Conservation (phyloP, 164 flowering plant species). For the Vitis labrusca region DNA sequence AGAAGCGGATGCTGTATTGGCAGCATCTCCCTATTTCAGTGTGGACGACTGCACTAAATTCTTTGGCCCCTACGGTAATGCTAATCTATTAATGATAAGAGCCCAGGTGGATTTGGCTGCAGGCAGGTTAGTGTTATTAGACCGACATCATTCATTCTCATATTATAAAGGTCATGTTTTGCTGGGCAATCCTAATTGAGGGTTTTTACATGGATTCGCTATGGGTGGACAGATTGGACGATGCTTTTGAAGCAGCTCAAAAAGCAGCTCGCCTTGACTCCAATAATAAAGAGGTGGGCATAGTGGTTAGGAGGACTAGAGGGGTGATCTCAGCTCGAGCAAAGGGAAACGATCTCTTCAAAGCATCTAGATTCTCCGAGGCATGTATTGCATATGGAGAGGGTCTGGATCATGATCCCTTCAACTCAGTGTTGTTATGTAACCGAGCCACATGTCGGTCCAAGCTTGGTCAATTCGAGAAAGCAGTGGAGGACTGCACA, state of each 20-base stretch:
- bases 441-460: conserved; percentile 72
- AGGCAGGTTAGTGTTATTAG: conserved; percentile 53
- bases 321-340: conserved; percentile 58
- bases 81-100: conserved; percentile 40
- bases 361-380: conserved; percentile 43
- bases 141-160: background rate
- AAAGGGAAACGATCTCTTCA: conserved; percentile 66
- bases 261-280: conserved; percentile 55
- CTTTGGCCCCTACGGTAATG: conserved; percentile 57
- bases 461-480: conserved; percentile 59
- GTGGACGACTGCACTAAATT: conserved; percentile 45
- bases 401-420: conserved; percentile 62
- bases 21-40: conserved; percentile 46
- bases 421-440: conserved; percentile 62
- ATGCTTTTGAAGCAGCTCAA: conserved; percentile 53
- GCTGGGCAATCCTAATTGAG: background rate
- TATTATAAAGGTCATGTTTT: too few species aligned
- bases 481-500: conserved; percentile 67
- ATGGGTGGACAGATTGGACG: conserved; percentile 52
- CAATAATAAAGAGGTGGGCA: conserved; percentile 47
- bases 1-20: conserved; percentile 54
- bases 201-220: background rate
- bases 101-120: conserved; percentile 62
- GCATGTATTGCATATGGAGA: conserved; percentile 62
- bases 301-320: conserved; percentile 41